Percentiles rank a stretch among this genome's conserved stretches.
phyloP scores from a whole-genome alignment of 1,284 basidiomycete genomes.

The Ganoderma lucidum region DNA sequence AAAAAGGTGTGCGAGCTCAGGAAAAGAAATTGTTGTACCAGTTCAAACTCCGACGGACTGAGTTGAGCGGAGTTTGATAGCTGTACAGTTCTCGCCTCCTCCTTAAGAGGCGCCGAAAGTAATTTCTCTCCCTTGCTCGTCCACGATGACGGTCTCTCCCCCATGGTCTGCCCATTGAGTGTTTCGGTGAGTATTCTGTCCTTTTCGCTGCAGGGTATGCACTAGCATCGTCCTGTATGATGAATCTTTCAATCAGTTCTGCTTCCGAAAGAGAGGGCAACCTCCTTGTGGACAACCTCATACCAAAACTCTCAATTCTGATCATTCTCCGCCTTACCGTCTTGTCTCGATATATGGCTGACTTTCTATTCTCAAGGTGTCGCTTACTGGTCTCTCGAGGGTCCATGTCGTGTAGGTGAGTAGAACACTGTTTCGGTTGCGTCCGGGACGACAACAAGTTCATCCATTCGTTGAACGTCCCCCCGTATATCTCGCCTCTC shows the following conservation, averaged over 20 bases:
- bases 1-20: background rate
- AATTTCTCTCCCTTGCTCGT: background rate
- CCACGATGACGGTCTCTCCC: slow-evolving; percentile 6
- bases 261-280: slow-evolving; percentile 80
- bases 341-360: slow-evolving; percentile 17
- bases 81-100: slow-evolving; percentile 40
- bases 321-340: slow-evolving; percentile 26
- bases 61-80: slow-evolving; percentile 37
- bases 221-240: slow-evolving; percentile 49
- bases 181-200: slow-evolving; percentile 37
- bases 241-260: slow-evolving; percentile 76
- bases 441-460: slow-evolving; percentile 73
- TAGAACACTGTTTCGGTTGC: slow-evolving; percentile 12
- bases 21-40: background rate
- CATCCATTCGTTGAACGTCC: slow-evolving; percentile 83
- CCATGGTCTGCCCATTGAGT: slow-evolving; percentile 1
- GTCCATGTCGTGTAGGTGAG: slow-evolving; percentile 34
- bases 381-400: background rate
- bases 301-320: slow-evolving; percentile 64
- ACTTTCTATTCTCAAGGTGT: slow-evolving; percentile 20
- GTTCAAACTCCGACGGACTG: slow-evolving; percentile 13
- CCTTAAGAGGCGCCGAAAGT: slow-evolving; percentile 31
- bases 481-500: slow-evolving; percentile 43
- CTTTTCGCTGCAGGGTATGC: background rate
- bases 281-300: slow-evolving; percentile 74